Percentiles rank a stretch among this genome's conserved stretches.
phyloP scores from a whole-genome alignment of 2,329 filamentous ascomycete genomes.

The Hortaea sp. region DNA sequence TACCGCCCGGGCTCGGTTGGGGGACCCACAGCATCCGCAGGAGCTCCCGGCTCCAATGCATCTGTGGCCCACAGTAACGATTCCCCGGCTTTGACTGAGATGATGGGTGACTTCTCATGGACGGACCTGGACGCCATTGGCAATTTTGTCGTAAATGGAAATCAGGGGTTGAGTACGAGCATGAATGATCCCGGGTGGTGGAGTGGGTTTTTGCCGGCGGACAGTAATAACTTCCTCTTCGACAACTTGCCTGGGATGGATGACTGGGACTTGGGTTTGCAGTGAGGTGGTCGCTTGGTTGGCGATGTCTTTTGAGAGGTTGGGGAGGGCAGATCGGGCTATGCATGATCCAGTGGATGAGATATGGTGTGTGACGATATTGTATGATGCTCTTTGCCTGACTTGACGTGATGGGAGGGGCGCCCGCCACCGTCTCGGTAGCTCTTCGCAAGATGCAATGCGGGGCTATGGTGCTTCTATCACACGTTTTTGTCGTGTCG shows the following conservation, averaged over 20 bases:
- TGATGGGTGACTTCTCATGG: conserved; percentile 41
- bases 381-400: too few relatives aligned
- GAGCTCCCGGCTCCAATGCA: conserved; percentile 16
- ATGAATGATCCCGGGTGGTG: conserved; percentile 25
- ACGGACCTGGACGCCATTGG: conserved; percentile 39
- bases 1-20: conserved; percentile 31
- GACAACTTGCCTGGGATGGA: conserved; percentile 23
- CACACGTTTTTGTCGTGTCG: too few relatives aligned
- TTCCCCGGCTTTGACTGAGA: conserved; percentile 34
- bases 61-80: conserved; percentile 13
- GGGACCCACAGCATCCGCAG: conserved; percentile 18
- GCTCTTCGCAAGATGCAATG: too few relatives aligned
- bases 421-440: too few relatives aligned
- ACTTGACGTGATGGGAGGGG: too few relatives aligned
- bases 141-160: conserved; percentile 38
- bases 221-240: conserved; percentile 25
- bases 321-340: too few relatives aligned
- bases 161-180: conserved; percentile 17
- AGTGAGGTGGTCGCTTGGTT: conserved; percentile 2
- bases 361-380: too few relatives aligned
- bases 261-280: conserved; percentile 22
- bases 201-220: conserved; percentile 27
- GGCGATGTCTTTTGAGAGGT: too few relatives aligned
- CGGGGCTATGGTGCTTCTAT: too few relatives aligned
- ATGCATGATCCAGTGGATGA: too few relatives aligned